Evolutionary conservation across 139 green algal species (phyloP).

Genomic region (Picocystis salinarum): DNA sequence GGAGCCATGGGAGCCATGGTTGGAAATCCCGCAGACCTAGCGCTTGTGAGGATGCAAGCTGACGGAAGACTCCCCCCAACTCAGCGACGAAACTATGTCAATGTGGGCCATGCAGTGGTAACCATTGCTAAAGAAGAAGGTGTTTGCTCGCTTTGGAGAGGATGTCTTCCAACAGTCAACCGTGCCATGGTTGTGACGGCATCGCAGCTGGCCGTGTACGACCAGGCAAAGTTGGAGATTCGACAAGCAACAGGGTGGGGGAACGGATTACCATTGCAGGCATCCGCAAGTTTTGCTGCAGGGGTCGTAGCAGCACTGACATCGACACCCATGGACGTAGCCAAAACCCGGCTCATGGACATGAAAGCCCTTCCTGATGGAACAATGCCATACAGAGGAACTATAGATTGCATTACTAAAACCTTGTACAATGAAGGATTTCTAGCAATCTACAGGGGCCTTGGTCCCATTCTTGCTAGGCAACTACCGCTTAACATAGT

Average conservation of each 20-base stretch:
- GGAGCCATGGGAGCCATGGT: slow-evolving; percentile 8
- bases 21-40: slow-evolving; percentile 13
- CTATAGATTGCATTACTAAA: slow-evolving; percentile 4
- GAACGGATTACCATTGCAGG: background rate
- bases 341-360: slow-evolving; percentile 12
- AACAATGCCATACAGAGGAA: slow-evolving; percentile 6
- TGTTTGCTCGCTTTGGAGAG: slow-evolving; percentile 17
- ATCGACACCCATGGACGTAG: slow-evolving; percentile 9
- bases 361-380: slow-evolving; percentile 8
- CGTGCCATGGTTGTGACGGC: slow-evolving; percentile 25
- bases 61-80: slow-evolving; percentile 14
- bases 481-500: slow-evolving; percentile 11
- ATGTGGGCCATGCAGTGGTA: slow-evolving; percentile 8
- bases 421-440: slow-evolving; percentile 4
- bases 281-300: background rate
- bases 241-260: background rate
- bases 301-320: slow-evolving; percentile 6
- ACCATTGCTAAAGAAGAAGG: slow-evolving; percentile 2
- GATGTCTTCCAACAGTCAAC: slow-evolving; percentile 17
- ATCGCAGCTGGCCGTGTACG: slow-evolving; percentile 12
- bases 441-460: slow-evolving; percentile 9
- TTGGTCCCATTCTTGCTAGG: slow-evolving; percentile 4
- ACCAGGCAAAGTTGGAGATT: slow-evolving; percentile 10
- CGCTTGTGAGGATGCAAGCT: slow-evolving; percentile 15
- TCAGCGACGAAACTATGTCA: slow-evolving; percentile 17